A percentile compares a stretch with the other conserved stretches of the same genome.
Conservation (phyloP, 1,284 basidiomycete genomes). For the Rhizopogon parksii region DNA sequence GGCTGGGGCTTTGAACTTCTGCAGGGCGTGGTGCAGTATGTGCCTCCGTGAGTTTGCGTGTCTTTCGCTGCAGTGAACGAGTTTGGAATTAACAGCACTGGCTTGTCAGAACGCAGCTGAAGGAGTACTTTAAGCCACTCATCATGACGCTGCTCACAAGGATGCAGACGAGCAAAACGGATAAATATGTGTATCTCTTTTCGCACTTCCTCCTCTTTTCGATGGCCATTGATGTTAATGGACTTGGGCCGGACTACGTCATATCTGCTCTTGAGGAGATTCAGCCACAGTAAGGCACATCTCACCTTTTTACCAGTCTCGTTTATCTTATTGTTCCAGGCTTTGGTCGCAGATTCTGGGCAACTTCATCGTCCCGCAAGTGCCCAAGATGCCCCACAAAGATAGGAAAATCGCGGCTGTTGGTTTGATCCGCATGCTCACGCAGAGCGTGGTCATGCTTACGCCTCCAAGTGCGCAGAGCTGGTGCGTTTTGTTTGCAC, state of each 20-base stretch:
- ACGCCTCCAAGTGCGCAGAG: conserved; percentile 52
- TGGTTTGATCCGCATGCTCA: conserved; percentile 78
- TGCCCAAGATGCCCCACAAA: conserved; percentile 72
- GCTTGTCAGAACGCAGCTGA: conserved; percentile 50
- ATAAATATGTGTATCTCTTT: conserved; percentile 83
- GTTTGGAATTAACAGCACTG: conserved; percentile 7
- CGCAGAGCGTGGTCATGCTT: conserved; percentile 65
- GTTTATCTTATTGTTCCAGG: conserved; percentile 33
- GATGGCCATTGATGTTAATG: conserved; percentile 70
- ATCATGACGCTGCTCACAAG: conserved; percentile 80
- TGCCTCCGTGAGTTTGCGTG: conserved; percentile 59
- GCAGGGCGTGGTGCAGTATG: conserved; percentile 66
- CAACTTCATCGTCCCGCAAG: conserved; percentile 78
- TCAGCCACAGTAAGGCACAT: conserved; percentile 67
- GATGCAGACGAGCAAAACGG: conserved; percentile 86
- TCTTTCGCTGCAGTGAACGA: background rate
- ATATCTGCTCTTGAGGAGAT: conserved; percentile 76
- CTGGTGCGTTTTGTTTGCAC: conserved; percentile 49
- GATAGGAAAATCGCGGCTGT: conserved; percentile 82
- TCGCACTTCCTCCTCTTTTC: conserved; percentile 73
- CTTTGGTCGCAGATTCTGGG: conserved; percentile 81
- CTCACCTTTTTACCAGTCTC: conserved; percentile 1
- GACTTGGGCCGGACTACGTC: conserved; percentile 71
- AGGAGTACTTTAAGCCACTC: conserved; percentile 71
- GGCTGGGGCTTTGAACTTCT: conserved; percentile 88